phyloP scores from a whole-genome alignment of 495 filamentous ascomycete genomes.

The Collariella sp. region DNA sequence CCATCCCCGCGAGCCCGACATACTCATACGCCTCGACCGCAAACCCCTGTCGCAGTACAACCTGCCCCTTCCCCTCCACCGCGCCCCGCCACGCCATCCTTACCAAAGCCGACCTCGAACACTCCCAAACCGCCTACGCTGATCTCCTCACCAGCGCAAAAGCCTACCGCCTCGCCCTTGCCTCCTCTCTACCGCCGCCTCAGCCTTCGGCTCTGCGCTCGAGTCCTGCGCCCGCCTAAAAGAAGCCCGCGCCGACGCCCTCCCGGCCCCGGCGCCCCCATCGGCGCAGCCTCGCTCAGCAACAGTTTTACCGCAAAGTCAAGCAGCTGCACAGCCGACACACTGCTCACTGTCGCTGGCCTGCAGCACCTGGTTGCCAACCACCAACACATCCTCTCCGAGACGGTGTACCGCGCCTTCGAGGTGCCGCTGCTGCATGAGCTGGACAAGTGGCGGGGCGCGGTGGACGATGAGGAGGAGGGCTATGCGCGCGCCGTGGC shows the following conservation, averaged over 20 bases:
- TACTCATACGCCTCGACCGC: conserved; percentile 54
- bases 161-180: conserved; percentile 49
- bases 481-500: conserved; percentile 45
- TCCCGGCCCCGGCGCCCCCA: conserved; percentile 20
- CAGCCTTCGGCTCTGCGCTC: conserved; percentile 51
- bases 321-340: conserved; percentile 48
- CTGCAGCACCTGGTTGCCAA: conserved; percentile 57
- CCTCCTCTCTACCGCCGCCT: conserved; percentile 50
- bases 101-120: conserved; percentile 51
- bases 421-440: conserved; percentile 58
- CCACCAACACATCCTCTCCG: conserved; percentile 55
- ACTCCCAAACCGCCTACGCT: conserved; percentile 51
- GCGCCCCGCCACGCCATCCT: conserved; percentile 47
- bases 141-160: conserved; percentile 52
- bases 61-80: conserved; percentile 51
- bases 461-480: conserved; percentile 52
- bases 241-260: conserved; percentile 44
- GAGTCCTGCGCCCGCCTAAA: conserved; percentile 58
- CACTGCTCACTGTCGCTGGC: conserved; percentile 49
- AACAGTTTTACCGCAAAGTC: conserved; percentile 31
- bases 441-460: conserved; percentile 50
- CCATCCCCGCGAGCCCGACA: conserved; percentile 49
- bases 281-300: conserved; percentile 27
- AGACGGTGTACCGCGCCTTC: conserved; percentile 56
- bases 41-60: conserved; percentile 48